phyloP scores from a whole-genome alignment of 768 basidiomycete species.

The Boletus pseudo-olivaceus region DNA sequence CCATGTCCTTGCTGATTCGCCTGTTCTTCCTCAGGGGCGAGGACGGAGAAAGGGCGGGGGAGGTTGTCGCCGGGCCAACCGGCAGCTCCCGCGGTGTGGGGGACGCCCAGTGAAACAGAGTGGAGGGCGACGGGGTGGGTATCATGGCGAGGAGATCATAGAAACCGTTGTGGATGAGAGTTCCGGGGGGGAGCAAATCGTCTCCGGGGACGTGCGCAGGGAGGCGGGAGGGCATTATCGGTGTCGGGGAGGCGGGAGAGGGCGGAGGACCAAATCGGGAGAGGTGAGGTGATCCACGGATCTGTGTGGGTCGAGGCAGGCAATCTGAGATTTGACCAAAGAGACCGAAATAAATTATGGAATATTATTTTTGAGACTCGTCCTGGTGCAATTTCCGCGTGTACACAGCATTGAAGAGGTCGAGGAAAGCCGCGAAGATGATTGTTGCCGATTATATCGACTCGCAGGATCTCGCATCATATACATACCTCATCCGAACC shows the following conservation, averaged over 20 bases:
- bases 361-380: background rate
- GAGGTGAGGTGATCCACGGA: too few species aligned
- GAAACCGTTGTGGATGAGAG: conserved; percentile 85
- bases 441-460: background rate
- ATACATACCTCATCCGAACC: conserved; percentile 20
- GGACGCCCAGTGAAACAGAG: conserved; percentile 53
- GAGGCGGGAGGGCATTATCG: background rate
- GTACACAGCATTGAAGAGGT: too few species aligned
- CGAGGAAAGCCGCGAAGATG: conserved; percentile 26
- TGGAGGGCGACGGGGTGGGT: conserved; percentile 64
- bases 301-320: background rate
- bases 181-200: conserved; percentile 52
- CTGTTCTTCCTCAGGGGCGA: conserved; percentile 50
- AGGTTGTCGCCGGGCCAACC: too few species aligned
- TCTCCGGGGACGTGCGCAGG: background rate
- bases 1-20: conserved; percentile 84
- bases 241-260: too few species aligned
- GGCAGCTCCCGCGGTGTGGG: background rate
- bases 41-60: conserved; percentile 28
- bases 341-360: background rate
- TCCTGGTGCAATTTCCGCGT: conserved; percentile 24
- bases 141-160: conserved; percentile 82
- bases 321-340: background rate
- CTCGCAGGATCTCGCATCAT: conserved; percentile 15
- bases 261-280: too few species aligned